Base-by-base conservation (phyloP, 495 filamentous ascomycete genomes). In the Tuber indicum region DNA sequence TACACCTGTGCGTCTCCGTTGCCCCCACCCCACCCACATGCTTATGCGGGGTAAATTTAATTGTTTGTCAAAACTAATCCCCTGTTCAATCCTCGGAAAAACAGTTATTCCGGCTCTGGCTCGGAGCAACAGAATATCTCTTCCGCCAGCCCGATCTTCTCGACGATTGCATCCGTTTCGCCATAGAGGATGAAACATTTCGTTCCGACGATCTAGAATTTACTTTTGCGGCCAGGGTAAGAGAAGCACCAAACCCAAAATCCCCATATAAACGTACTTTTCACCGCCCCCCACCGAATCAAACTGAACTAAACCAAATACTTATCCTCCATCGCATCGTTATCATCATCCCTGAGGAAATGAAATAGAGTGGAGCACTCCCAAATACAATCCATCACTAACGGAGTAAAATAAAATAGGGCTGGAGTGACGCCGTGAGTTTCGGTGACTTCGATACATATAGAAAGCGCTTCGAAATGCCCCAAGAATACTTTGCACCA, bases 61-160 rank as follows among this genome's bases (percentile, higher is more conserved):
- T 66, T 12, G 62, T 72, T 70, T 71, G n/a, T 36, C 72, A 39
- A 74, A 71, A 45, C 76, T 76, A 74, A 75, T 44, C 71, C 69
- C 26, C 5, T 19, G 66, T 41, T n/a, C 43, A 42, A 73, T 72
- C 39, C 77, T 83, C 75, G 84, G 75, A 78, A 74, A 70, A 49
- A 46, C 45, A 92, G 89, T 88, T 97, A n/a, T 99, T 98, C 87
- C 92, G 96, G 52, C 89, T 99, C 44, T 98, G 96, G 94, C 88
- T 99, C 71, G 96, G 96, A 71, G 94, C 97, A n/a, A 94, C 94
- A 9, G 94, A 99, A 85, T 97, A 97, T 85, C 87, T 99, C 32
- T 99, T 97, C 86, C 91, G 95, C 73, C 94, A 94, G 77, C 88
- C 90, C 36, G 90, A 89, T 0, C 88, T 97, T 41, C 90, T 99